Evolutionary conservation across 2,329 filamentous ascomycete species (phyloP), one percentile per base, ranked within the genome.

Genomic region (Dactylellina drechsleri): DNA sequence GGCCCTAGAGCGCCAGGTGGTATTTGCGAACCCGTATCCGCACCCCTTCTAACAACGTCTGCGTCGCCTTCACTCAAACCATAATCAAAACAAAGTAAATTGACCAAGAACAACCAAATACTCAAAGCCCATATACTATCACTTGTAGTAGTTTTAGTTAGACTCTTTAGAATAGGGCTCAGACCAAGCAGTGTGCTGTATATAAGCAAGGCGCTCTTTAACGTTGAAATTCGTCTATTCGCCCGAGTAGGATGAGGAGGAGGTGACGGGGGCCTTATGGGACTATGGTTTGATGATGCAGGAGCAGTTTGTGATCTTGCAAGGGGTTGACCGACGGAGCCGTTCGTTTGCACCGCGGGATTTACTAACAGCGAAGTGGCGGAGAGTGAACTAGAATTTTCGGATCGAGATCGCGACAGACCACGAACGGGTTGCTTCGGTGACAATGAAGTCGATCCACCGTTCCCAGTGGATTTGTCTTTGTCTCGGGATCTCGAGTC

Each of bases 111-210:
- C 52, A 99, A 86, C 89, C 93, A 95, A 80, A 92, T 93, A 59
- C 92, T 95, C 85, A 99, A 91, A 70, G 95, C 92, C 95, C 95
- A 99, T 81, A 99, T 99, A 50, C 91, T 95, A 85, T 99, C 95
- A 66, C 88, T 91, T 6, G 92, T 94, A 3, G 94, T 98, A 4
- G 93, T 97, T 59, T 87, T 88, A 0, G 95, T 99, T n/a, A 99
- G 87, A 0, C 93, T 97, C 82, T 97, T 97, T 76, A 99, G 88
- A 77, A 99, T 98, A 0, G 95, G 95, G 49, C 92, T 96, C 2
- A 99, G 86, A 10, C 94, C 95, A 2, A 98, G 88, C 13, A 99
- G 86, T 2, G 93, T 93, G 78, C 91, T 96, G 83, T 96, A 97
- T 79, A 98, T 98, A 58, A 98, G 86, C 43, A 96, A 85, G 0